Evolutionary conservation across 495 filamentous ascomycete genomes (phyloP), one percentile per base, ranked within the genome.

Genomic region (Entonaema liquescens): DNA sequence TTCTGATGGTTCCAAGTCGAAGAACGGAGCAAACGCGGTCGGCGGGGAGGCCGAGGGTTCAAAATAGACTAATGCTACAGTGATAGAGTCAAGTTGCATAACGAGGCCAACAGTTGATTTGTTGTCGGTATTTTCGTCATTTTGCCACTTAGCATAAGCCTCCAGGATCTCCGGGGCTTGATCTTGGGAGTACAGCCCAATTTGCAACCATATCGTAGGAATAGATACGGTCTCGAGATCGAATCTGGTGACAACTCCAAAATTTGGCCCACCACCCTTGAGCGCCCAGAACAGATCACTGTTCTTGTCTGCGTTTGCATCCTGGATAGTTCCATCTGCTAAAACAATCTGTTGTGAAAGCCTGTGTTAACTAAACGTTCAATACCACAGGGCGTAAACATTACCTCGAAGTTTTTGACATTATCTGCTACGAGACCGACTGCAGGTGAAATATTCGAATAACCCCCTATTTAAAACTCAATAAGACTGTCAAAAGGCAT

Each of bases 181-280:
- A 6, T 65, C 38, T 0, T 53, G 11, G 2, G 67, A 4, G 25
- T 72, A 77, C 5, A 65, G 13, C 17, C 21, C 58, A 3, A 40
- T 29, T 28, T 68, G 52, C 17, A 63, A 72, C 76, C 76, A 78
- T 15, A 78, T 68, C 23, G 73, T 70, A 21, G 25, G 17, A 50
- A 76, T 38, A 21, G 78, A 71, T 1, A 77, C 31, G 17, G 68
- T 71, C 33, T 72, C 38, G 11, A 85, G 31, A 38, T 85, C 79
- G 44, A 82, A 82, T 5, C 78, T 74, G 15, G 84, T 87, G 1
- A 87, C 83, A 28, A 87, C 80, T 0, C 85, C 85, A 65, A 87
- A 86, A 71, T 86, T 87, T 54, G 80, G 80, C 1, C 75, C 69
- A 1, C 84, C 85, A 3, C 85, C 86, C 53, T 86, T 85, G 6